Percentiles rank a stretch among this genome's conserved stretches.
Conservation (phyloP, 1,139 yeast genomes). For the Geotrichum histeridarum region DNA sequence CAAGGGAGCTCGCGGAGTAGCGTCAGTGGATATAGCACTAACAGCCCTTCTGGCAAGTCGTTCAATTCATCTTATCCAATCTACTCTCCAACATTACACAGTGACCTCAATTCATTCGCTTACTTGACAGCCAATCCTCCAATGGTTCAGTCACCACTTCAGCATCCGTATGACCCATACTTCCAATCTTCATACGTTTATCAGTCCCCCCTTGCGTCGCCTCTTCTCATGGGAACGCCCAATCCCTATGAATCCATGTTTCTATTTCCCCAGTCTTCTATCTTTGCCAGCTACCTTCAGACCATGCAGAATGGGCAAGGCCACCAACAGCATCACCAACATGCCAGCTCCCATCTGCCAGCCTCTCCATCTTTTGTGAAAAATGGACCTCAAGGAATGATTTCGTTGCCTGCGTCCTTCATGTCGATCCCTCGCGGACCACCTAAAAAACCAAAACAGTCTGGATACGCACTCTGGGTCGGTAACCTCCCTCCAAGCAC, state of each 20-base stretch:
- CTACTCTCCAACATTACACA: too few species aligned
- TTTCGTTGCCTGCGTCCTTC: neutral
- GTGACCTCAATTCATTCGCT: too few species aligned
- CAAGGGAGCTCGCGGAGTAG: too few species aligned
- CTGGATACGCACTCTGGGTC: conserved; percentile 42
- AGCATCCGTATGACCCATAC: too few species aligned
- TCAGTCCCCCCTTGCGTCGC: too few species aligned
- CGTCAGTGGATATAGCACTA: too few species aligned
- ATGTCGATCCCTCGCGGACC: conserved; percentile 30
- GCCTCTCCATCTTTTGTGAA: too few species aligned
- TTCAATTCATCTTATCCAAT: too few species aligned
- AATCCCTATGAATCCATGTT: conserved; percentile 14
- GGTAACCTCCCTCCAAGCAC: conserved; percentile 40
- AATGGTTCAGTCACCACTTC: too few species aligned
- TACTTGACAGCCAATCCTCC: too few species aligned
- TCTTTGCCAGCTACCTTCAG: conserved; percentile 19
- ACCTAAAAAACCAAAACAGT: conserved; percentile 37
- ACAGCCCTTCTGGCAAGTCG: too few species aligned
- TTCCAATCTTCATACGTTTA: too few species aligned
- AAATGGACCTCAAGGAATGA: neutral
- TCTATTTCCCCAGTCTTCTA: conserved; percentile 18
- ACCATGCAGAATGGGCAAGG: conserved; percentile 7
- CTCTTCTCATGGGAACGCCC: neutral
- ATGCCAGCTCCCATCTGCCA: neutral
- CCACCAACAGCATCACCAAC: neutral